These are phyloP conservation scores for Sclerotinia glacialis DNA, from an alignment of 2,329 filamentous ascomycete genomes.

Conservation along the genomic window DNA sequence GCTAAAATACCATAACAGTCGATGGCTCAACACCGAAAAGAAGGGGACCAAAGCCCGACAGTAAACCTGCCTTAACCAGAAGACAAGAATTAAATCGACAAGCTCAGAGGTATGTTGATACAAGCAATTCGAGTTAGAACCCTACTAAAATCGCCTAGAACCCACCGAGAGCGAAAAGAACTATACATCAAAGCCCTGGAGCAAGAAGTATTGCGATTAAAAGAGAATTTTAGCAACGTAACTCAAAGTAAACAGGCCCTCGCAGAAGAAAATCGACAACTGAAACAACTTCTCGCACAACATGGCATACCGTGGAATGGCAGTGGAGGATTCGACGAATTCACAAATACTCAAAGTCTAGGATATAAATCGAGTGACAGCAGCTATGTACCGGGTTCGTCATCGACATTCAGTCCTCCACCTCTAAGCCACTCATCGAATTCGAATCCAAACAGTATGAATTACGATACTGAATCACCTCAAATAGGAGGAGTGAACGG, in stretches of 20 bases:
- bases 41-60: slow-evolving; percentile 92
- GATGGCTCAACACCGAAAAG: slow-evolving; percentile 86
- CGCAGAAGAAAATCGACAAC: slow-evolving; percentile 73
- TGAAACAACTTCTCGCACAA: slow-evolving; percentile 58
- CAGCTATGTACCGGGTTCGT: slow-evolving; percentile 54
- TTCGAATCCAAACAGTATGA: slow-evolving; percentile 22
- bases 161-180: slow-evolving; percentile 94
- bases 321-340: slow-evolving; percentile 37
- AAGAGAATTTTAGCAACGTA: slow-evolving; percentile 75
- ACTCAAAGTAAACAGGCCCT: slow-evolving; percentile 73
- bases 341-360: slow-evolving; percentile 45
- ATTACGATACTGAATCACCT: slow-evolving; percentile 11
- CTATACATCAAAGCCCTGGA: slow-evolving; percentile 93
- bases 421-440: slow-evolving; percentile 28
- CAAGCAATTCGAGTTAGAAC: too few species aligned
- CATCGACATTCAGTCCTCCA: slow-evolving; percentile 35
- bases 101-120: slow-evolving; percentile 74
- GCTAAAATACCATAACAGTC: slow-evolving; percentile 38
- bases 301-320: slow-evolving; percentile 48
- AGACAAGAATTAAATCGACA: slow-evolving; percentile 93
- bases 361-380: slow-evolving; percentile 55
- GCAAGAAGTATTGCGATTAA: slow-evolving; percentile 82
- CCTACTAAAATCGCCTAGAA: slow-evolving; percentile 53
- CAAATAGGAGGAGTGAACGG: neutral
- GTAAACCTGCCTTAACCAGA: slow-evolving; percentile 87